Evolutionary conservation across 306 rosid genomes (phyloP), one percentile per base, ranked within the genome.

Genomic region (Begonia masoniana): DNA sequence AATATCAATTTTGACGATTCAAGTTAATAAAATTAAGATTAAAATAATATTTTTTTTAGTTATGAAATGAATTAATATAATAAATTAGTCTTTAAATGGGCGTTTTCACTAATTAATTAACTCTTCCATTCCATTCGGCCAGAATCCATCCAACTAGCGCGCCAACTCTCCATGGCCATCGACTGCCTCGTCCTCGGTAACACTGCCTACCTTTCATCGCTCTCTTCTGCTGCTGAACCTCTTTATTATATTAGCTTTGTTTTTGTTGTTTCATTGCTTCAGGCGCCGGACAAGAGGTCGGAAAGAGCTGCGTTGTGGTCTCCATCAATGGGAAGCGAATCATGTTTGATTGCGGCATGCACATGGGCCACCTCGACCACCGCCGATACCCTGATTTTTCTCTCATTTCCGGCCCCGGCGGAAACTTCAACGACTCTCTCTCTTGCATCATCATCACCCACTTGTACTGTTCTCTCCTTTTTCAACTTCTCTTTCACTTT

Each of bases 211-310:
- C 7, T 15, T 13, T 43, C 42, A 14, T 23, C 26, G 12, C 13
- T 10, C 45, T 1, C 15, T 11, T 49, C 13, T 13, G 16, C 13
- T 13, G 16, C 50, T 48, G 10, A 36, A 12, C 39, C 15, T 23
- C 41, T 13, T 42, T 47, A 11, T 46, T 1, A 10, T 47, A 11
- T 46, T 1, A 10, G 8, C 16, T 36, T 19, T 12, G 26, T 12
- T 26, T 12, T 64, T 42, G 45, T 12, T 19, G 14, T 6, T 19
- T 36, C 45, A 10, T 9, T 43, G 14, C 51, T 43, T 21, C 62
- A 89, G 97, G 97, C 24, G 95, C 97, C 57, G 97, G 97, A 36
- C 95, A 89, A 76, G 94, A 89, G 50, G 94, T 85, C 24, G 97
- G 97, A 23, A 89, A 89, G 87, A 89, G 97, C 71, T 85, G 94